Base-by-base conservation (phyloP, 805 yeast genomes). In the Wickerhamiella azymoides region DNA sequence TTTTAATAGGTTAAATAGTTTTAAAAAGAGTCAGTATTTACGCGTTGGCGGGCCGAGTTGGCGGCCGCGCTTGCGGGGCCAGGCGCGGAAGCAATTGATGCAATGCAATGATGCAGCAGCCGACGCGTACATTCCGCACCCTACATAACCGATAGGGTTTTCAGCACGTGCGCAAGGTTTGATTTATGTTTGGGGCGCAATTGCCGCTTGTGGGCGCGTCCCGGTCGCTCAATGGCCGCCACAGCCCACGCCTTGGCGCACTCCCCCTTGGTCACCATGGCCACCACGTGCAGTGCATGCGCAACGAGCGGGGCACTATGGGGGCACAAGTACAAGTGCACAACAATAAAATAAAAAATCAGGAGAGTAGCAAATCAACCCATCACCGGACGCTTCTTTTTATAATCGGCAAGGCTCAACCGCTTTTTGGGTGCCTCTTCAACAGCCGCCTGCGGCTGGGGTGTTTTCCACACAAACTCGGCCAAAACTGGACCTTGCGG, bases 401-500 rank as follows among this genome's bases (percentile, higher is more conserved):
- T 78, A 59, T 80, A 80, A 55, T 80, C 89, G 1, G 86, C 86
- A 58, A 80, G 75, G 40, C 84, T 77, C 53, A 80, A 66, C 61
- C 80, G 80, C 65, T 76, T 77, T 24, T 70, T 72, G 37, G 61
- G 52, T 48, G 61, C 60, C 13, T 42, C 45, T 13, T 35, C 39
- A 19, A 11, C 25, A 10, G 14, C 11, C 10, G 45, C 36, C 5
- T 5, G 9, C 13, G 19, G 24, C 17, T 11, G 27, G 3, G 45
- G 45, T 19, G 33, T 10, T 3, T 19, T 27, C 45, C 45, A 42
- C n/a, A 30, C 14, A 28, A 43, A 36, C 28, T 32, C 35, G 11
- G 40, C 13, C 11, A 35, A 5, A n/a, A 18, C 19, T 8, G 33
- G 9, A 11, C 16, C 33, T 7, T 21, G 24, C 24, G 24, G 24